A percentile compares a stretch with the other conserved stretches of the same genome.
Conservation (phyloP, 2,329 filamentous ascomycete genomes). For the Scytalidium lignicola region DNA sequence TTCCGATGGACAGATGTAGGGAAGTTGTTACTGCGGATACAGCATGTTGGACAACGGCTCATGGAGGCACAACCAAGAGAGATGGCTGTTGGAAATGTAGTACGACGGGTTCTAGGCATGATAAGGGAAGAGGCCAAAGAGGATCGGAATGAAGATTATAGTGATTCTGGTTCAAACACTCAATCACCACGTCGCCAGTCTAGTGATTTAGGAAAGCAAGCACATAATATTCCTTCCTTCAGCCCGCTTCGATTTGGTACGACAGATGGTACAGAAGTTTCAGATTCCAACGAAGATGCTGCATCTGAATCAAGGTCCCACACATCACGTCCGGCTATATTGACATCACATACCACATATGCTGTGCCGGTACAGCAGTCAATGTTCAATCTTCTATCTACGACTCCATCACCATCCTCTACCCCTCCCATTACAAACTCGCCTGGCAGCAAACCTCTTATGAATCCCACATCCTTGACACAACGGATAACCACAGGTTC, state of each 20-base stretch:
- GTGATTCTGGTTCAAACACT: conserved; percentile 25
- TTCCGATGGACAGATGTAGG: conserved; percentile 74
- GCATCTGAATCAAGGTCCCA: conserved; percentile 15
- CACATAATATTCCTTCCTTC: conserved; percentile 10
- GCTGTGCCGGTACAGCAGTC: conserved; percentile 57
- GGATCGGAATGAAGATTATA: conserved; percentile 56
- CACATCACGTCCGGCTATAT: conserved; percentile 52
- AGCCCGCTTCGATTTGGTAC: conserved; percentile 24
- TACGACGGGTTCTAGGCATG: conserved; percentile 80
- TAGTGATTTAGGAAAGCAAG: conserved; percentile 11
- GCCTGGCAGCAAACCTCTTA: conserved; percentile 33
- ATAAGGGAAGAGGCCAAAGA: conserved; percentile 89
- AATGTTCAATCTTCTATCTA: conserved; percentile 83
- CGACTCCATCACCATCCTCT: conserved; percentile 49
- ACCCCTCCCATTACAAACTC: conserved; percentile 49
- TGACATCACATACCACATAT: conserved; percentile 59
- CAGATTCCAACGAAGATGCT: conserved; percentile 18
- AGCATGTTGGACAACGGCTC: conserved; percentile 70
- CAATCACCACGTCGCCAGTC: conserved; percentile 22
- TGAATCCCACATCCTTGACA: conserved; percentile 22
- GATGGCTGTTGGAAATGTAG: conserved; percentile 90
- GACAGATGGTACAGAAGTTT: conserved; percentile 14
- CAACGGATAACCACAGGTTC: conserved; percentile 23
- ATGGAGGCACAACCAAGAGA: conserved; percentile 83
- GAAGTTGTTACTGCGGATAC: conserved; percentile 74